phyloP scores from a whole-genome alignment of 768 basidiomycete genomes.

The Leccinum barrowsii region DNA sequence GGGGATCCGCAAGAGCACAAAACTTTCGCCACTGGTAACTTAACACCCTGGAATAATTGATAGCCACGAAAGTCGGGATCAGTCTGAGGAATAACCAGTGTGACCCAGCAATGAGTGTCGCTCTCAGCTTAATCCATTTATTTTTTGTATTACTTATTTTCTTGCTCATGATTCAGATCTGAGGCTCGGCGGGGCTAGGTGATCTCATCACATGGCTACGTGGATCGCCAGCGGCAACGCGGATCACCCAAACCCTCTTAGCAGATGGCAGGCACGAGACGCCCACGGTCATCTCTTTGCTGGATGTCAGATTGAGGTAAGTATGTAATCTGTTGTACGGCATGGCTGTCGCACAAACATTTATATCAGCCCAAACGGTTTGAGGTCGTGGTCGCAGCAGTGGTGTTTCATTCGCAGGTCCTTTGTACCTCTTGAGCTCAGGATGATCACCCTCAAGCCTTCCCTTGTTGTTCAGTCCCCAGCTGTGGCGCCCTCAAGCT shows the following conservation, averaged over 20 bases:
- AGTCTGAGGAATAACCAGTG: neutral
- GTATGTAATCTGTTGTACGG: slow-evolving; percentile 16
- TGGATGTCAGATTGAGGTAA: slow-evolving; percentile 19
- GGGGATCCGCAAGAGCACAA: neutral
- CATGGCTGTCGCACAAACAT: slow-evolving; percentile 11
- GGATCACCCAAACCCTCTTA: neutral
- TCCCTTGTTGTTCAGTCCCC: slow-evolving; percentile 14
- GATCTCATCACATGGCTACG: slow-evolving; percentile 16
- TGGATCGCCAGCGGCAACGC: neutral
- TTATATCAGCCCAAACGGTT: slow-evolving; percentile 17
- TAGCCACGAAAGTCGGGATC: neutral
- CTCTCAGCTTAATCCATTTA: neutral
- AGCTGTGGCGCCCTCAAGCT: slow-evolving; percentile 28
- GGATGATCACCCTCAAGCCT: slow-evolving; percentile 21
- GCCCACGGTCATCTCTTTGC: slow-evolving; percentile 5
- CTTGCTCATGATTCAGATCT: neutral
- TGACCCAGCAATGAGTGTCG: neutral
- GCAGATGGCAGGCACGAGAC: neutral
- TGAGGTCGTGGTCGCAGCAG: neutral
- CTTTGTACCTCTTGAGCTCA: neutral
- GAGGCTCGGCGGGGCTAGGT: neutral
- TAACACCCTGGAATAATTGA: neutral
- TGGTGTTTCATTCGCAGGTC: neutral
- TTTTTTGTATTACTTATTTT: neutral
- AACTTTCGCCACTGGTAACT: neutral